These are phyloP conservation scores for Barnettozyma sucrosica DNA, from an alignment of 805 yeast genomes.

Conservation along the genomic window DNA sequence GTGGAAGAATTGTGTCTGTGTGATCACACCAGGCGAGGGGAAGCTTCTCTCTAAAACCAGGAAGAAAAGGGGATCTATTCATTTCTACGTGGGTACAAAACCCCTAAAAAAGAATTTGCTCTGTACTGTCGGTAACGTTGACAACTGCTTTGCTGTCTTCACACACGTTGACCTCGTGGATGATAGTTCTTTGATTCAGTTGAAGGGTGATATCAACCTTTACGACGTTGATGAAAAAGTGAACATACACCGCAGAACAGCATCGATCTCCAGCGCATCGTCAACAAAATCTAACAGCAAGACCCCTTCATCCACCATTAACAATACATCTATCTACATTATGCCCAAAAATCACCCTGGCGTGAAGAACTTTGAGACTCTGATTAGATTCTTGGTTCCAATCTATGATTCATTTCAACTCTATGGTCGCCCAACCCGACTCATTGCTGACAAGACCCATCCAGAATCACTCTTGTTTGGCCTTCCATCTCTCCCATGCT, in stretches of 20 bases:
- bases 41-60: conserved; percentile 1
- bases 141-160: conserved; percentile 48
- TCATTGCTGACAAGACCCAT: conserved; percentile 69
- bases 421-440: conserved; percentile 70
- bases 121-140: conserved; percentile 40
- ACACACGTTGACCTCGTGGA: conserved; percentile 55
- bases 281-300: conserved; percentile 11
- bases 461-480: conserved; percentile 64
- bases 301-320: conserved; percentile 2
- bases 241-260: not conserved
- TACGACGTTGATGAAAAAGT: conserved; percentile 14
- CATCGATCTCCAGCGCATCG: not conserved
- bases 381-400: conserved; percentile 65
- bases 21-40: conserved; percentile 40
- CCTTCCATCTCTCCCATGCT: conserved; percentile 67
- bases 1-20: conserved; percentile 53
- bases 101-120: conserved; percentile 46
- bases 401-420: conserved; percentile 63
- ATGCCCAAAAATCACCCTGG: conserved; percentile 72
- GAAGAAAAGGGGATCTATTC: conserved; percentile 42
- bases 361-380: conserved; percentile 65
- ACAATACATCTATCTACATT: conserved; percentile 35
- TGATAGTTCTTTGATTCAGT: conserved; percentile 47
- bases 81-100: conserved; percentile 44
- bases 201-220: conserved; percentile 48